phyloP scores from a whole-genome alignment of 163 green algal genomes.

The Trebouxia gelatinosa region DNA sequence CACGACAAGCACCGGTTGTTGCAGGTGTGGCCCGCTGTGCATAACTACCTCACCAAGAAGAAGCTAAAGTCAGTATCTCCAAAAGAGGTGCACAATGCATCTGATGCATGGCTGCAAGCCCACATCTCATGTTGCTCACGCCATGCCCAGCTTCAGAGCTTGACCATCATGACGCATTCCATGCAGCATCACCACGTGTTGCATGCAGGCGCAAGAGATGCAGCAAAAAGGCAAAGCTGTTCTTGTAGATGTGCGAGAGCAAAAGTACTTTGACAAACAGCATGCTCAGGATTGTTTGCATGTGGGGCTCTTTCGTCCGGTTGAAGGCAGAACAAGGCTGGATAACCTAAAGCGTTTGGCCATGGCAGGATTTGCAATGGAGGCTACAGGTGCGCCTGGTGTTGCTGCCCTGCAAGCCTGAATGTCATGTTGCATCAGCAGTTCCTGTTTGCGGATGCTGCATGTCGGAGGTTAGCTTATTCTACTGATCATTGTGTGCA shows the following conservation, averaged over 20 bases:
- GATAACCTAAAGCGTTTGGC: conserved; percentile 80
- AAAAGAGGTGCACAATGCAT: conserved; percentile 50
- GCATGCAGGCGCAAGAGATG: conserved; percentile 33
- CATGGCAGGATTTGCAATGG: conserved; percentile 72
- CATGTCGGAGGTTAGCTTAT: no score
- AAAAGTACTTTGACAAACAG: conserved; percentile 56
- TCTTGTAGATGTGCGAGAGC: conserved; percentile 71
- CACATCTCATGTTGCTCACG: not conserved
- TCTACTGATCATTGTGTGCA: not conserved
- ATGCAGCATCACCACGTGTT: not conserved
- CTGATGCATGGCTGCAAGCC: not conserved
- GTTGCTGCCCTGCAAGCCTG: not conserved
- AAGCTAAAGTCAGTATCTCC: conserved; percentile 63
- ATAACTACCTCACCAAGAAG: conserved; percentile 57
- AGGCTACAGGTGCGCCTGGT: conserved; percentile 63
- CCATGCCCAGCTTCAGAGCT: no score
- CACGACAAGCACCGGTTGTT: not conserved
- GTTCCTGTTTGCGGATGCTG: no score
- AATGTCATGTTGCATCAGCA: not conserved
- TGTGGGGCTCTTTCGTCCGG: conserved; percentile 74
- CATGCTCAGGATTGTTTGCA: conserved; percentile 64
- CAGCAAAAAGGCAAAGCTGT: conserved; percentile 53
- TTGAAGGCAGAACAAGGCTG: conserved; percentile 62
- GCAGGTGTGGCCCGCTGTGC: conserved; percentile 75
- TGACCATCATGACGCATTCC: not conserved